Percentiles rank a stretch among this genome's conserved stretches.
phyloP scores from a whole-genome alignment of 768 basidiomycete species.

The Tylopilus rubrobrunneus region DNA sequence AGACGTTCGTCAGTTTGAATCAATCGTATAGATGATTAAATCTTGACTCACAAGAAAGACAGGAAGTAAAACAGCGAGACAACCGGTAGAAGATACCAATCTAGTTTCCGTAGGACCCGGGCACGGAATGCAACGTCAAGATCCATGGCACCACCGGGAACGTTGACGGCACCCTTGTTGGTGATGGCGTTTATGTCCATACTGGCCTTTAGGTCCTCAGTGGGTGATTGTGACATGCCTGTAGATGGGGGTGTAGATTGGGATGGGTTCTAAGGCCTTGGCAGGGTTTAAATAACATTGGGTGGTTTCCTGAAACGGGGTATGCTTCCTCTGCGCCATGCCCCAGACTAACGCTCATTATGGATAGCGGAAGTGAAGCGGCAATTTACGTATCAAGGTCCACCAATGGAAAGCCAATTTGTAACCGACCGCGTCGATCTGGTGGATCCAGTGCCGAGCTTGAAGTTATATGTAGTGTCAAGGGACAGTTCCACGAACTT shows the following conservation, averaged over 20 bases:
- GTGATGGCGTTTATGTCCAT: background rate
- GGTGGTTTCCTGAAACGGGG: slow-evolving; percentile 1
- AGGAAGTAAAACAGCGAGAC: slow-evolving; percentile 16
- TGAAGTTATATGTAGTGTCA: too few relatives aligned
- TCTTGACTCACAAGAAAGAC: slow-evolving; percentile 14
- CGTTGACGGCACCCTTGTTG: slow-evolving; percentile 5
- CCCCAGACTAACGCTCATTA: background rate
- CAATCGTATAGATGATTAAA: background rate
- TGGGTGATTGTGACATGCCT: slow-evolving; percentile 4
- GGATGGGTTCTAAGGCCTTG: too few relatives aligned
- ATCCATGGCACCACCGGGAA: background rate
- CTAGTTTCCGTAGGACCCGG: slow-evolving; percentile 16
- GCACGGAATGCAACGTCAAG: background rate
- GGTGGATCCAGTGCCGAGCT: background rate
- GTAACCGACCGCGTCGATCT: background rate
- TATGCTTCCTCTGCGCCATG: background rate
- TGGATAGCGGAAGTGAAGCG: background rate
- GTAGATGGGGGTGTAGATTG: background rate
- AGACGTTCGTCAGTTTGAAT: background rate
- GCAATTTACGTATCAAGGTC: background rate
- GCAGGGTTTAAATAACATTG: background rate
- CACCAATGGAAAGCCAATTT: background rate
- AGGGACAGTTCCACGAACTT: too few relatives aligned
- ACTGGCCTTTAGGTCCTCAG: slow-evolving; percentile 1
- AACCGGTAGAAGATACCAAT: slow-evolving; percentile 19